Base-by-base conservation (phyloP, 495 filamentous ascomycete species). In the Bryoglossum gracile region DNA sequence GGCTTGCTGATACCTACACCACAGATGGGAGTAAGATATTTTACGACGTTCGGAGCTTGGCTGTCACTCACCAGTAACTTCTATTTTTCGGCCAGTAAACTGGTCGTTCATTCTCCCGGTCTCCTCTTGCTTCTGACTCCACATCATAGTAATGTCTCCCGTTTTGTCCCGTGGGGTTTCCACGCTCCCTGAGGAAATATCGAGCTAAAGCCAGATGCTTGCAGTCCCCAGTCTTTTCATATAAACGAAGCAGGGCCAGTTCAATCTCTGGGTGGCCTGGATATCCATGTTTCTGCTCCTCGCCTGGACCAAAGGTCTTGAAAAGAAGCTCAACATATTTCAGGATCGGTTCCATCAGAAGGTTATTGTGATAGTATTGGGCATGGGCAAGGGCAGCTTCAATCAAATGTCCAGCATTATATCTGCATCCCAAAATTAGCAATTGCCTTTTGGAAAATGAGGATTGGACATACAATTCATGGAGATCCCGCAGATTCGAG, bases 231-330 rank as follows among this genome's bases (percentile, higher is more conserved):
- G 74, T 77, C 14, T 62, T 58, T 8, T 70, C 63, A 50, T 75
- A 76, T 3, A 81, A 64, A 6, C 78, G 64, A n/a, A 79, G 50
- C 3, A 81, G 63, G 13, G 75, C 70, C 4, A 82, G 63, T 53
- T 82, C 77, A 36, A 80, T 78, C 49, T 82, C 77, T 0, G 71
- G 76, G 52, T 81, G 78, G 0, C 76, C 78, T 4, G 77, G 78
- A 46, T 81, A 82, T 11, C 75, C 77, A 25, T 70, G 73, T 34
- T 68, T 71, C 54, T 79, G 72, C n/a, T 57, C 60, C 13, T 66
- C 54, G 4, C 67, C 67, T 3, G 65, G 63, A 0, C 78, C 78
- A 57, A 81, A 76, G 1, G 61, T 69, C 9, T 62, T 57, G 45
- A 59, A 64, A 1, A 80, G 65, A n/a, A 75, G 64, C 50, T 74